Evolutionary conservation across 257 asterid species (phyloP).

Genomic region (Penstemon davidsonii): DNA sequence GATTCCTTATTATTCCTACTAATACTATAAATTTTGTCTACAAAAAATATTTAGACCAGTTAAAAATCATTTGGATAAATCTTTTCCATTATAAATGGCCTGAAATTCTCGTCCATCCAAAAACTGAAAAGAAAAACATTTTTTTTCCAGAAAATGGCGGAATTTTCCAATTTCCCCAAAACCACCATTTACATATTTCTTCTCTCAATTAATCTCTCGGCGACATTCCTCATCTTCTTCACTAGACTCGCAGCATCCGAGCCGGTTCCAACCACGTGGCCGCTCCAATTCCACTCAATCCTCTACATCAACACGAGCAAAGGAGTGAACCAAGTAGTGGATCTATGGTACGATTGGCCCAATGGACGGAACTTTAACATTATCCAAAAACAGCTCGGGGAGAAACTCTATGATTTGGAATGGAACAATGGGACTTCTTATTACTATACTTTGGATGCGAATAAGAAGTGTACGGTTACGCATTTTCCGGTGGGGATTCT

Average conservation of each 20-base stretch:
- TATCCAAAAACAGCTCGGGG: slow-evolving; percentile 60
- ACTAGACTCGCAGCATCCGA: slow-evolving; percentile 23
- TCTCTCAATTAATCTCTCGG: slow-evolving; percentile 23
- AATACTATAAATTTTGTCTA: no score
- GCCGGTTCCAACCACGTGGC: slow-evolving; percentile 71
- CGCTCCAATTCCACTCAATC: slow-evolving; percentile 73
- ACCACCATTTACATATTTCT: not conserved
- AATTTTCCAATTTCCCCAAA: not conserved
- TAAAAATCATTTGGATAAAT: no score
- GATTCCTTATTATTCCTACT: no score
- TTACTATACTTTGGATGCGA: slow-evolving; percentile 52
- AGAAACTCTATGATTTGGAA: slow-evolving; percentile 55
- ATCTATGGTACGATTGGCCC: slow-evolving; percentile 76
- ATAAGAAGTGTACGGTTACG: slow-evolving; percentile 40
- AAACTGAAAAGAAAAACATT: not conserved
- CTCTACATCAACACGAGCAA: slow-evolving; percentile 46
- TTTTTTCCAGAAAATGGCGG: slow-evolving; percentile 18
- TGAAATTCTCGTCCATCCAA: not conserved
- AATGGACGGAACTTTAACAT: slow-evolving; percentile 73
- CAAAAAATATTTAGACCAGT: no score
- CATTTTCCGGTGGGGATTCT: slow-evolving; percentile 63
- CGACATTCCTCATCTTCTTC: not conserved
- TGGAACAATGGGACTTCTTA: slow-evolving; percentile 77
- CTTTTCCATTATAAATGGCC: no score
- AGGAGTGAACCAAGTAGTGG: slow-evolving; percentile 46